Percentiles rank a stretch among this genome's conserved stretches.
Evolutionary conservation across 345 rosid species (phyloP).

Genomic region (Garcia nutans): DNA sequence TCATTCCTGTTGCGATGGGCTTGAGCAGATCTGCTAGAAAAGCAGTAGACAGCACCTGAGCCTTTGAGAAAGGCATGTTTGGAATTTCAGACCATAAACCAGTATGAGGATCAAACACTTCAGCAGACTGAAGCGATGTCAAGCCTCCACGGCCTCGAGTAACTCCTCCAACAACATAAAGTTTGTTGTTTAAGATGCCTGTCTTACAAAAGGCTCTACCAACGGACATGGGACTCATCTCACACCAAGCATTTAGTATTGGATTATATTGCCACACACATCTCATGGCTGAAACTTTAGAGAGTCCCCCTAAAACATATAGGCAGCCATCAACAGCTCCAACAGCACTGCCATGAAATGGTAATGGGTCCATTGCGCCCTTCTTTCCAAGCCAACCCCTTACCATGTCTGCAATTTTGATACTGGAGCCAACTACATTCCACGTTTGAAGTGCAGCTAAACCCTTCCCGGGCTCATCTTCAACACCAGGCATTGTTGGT

Average conservation of each 20-base stretch:
- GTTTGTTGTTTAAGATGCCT: constrained; percentile 63
- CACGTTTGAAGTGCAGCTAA: constrained; percentile 48
- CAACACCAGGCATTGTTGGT: constrained; percentile 68
- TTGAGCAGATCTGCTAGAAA: constrained; percentile 74
- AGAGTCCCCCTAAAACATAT: constrained; percentile 81
- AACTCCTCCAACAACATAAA: constrained; percentile 91
- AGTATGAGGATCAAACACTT: constrained; percentile 66
- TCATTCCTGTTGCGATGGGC: constrained; percentile 93
- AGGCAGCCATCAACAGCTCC: constrained; percentile 75
- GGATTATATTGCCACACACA: constrained; percentile 81
- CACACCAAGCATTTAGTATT: constrained; percentile 62
- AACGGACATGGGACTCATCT: constrained; percentile 63
- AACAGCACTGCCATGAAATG: constrained; percentile 76
- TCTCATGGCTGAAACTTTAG: constrained; percentile 54
- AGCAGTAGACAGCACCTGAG: constrained; percentile 74
- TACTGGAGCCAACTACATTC: constrained; percentile 56
- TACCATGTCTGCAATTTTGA: constrained; percentile 55
- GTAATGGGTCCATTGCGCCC: constrained; percentile 46
- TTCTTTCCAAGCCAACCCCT: constrained; percentile 71
- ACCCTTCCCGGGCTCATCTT: constrained; percentile 55
- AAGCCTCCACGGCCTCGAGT: constrained; percentile 59
- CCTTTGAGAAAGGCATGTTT: constrained; percentile 84
- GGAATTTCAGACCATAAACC: constrained; percentile 71
- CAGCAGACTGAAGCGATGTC: constrained; percentile 82
- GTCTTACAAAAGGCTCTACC: constrained; percentile 86